Evolutionary conservation across 495 filamentous ascomycete genomes (phyloP).

Genomic region (Chaetomium fimeti): DNA sequence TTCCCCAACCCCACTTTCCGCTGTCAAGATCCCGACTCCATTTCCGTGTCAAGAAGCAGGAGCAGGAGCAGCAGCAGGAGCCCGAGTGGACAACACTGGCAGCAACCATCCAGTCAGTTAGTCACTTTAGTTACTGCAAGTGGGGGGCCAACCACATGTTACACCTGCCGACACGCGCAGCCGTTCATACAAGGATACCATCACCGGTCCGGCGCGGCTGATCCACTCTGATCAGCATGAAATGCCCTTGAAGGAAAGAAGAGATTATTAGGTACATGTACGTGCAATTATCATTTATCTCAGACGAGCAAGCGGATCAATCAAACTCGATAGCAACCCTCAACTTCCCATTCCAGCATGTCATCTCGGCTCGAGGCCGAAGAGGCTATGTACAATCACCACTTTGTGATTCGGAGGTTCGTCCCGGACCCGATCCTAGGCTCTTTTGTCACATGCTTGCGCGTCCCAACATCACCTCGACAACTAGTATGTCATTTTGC

Average conservation of each 20-base stretch:
- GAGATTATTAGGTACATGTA: background rate
- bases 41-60: too few species aligned
- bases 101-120: too few species aligned
- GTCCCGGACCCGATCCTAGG: background rate
- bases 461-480: background rate
- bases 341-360: too few species aligned
- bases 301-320: background rate
- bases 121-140: too few species aligned
- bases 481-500: background rate
- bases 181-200: background rate
- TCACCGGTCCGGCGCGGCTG: background rate
- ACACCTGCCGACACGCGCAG: background rate
- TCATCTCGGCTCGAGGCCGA: background rate
- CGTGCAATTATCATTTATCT: background rate
- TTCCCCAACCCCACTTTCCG: background rate
- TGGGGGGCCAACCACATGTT: background rate
- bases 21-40: background rate
- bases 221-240: background rate
- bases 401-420: constrained; percentile 4
- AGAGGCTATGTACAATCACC: background rate
- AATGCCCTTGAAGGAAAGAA: background rate
- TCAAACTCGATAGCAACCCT: background rate
- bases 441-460: background rate
- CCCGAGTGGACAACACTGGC: too few species aligned
- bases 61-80: too few species aligned